These are phyloP conservation scores for Diacronema lutheri DNA, from an alignment of 78 protist genomes.

Conservation along the genomic window DNA sequence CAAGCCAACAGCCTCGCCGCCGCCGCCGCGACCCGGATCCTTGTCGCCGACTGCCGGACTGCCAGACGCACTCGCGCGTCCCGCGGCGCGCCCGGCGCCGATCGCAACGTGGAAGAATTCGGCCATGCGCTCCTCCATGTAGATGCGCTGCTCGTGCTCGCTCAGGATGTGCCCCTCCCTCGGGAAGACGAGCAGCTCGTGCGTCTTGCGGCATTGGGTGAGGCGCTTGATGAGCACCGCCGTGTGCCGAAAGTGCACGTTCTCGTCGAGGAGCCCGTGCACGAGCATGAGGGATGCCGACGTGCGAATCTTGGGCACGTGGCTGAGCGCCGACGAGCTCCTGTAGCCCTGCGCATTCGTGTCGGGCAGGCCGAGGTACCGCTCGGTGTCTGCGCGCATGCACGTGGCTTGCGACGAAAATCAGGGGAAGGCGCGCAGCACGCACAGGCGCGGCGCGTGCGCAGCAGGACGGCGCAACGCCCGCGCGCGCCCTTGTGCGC, in stretches of 20 bases:
- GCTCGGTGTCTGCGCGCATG: too few relatives aligned
- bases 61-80: too few relatives aligned
- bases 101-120: not conserved
- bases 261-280: conserved; percentile 88
- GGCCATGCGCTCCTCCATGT: not conserved
- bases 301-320: not conserved
- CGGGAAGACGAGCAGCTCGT: conserved; percentile 42
- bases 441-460: too few relatives aligned
- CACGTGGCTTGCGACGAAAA: too few relatives aligned
- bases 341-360: conserved; percentile 2
- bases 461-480: too few relatives aligned
- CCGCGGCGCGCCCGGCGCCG: too few relatives aligned
- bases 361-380: conserved; percentile 78
- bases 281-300: not conserved
- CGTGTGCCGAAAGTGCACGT: conserved; percentile 87
- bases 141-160: not conserved
- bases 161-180: conserved; percentile 19
- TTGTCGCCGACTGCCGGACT: too few relatives aligned
- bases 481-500: too few relatives aligned
- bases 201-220: not conserved
- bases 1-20: too few relatives aligned
- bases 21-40: too few relatives aligned
- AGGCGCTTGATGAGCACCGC: conserved; percentile 58
- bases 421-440: too few relatives aligned
- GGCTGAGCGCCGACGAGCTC: too few relatives aligned